A percentile compares a stretch with the other conserved stretches of the same genome.
phyloP scores from a whole-genome alignment of 1,139 yeast species.

The Kluyveromyces marxianus region DNA sequence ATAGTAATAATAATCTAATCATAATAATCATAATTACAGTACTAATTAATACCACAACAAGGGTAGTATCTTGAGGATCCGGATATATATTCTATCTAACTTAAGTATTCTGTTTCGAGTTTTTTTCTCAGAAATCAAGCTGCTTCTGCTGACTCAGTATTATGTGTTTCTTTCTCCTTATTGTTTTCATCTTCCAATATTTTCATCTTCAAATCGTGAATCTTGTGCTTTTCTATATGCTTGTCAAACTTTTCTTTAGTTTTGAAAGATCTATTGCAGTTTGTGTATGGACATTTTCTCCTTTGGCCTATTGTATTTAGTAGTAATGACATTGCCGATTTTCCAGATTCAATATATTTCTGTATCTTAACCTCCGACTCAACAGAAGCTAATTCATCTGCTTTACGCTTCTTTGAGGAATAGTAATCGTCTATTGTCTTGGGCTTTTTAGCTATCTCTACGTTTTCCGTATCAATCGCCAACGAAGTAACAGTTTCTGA shows the following conservation, averaged over 20 bases:
- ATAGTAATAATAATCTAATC: too few relatives aligned
- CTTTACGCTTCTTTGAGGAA: slow-evolving; percentile 2
- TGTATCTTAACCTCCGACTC: slow-evolving; percentile 12
- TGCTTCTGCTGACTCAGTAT: too few relatives aligned
- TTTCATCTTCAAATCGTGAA: slow-evolving; percentile 28
- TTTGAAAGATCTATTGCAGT: slow-evolving; percentile 30
- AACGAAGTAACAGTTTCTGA: not conserved
- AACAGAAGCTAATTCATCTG: slow-evolving; percentile 12
- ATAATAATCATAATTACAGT: too few relatives aligned
- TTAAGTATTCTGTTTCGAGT: too few relatives aligned
- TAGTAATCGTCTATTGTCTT: not conserved
- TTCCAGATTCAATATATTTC: slow-evolving; percentile 17
- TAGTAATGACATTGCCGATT: slow-evolving; percentile 20
- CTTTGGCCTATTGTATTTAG: slow-evolving; percentile 29
- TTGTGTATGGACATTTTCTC: slow-evolving; percentile 22
- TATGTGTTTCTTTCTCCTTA: too few relatives aligned
- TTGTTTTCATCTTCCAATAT: slow-evolving; percentile 16
- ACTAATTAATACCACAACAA: too few relatives aligned
- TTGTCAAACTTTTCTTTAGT: slow-evolving; percentile 26
- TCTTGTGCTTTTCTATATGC: slow-evolving; percentile 29
- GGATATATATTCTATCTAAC: not conserved
- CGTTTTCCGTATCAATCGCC: not conserved
- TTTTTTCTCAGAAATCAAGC: too few relatives aligned
- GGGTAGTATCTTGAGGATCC: too few relatives aligned
- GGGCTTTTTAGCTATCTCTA: not conserved